phyloP scores from a whole-genome alignment of 208 protist species.

The Spongospora subterranea region DNA sequence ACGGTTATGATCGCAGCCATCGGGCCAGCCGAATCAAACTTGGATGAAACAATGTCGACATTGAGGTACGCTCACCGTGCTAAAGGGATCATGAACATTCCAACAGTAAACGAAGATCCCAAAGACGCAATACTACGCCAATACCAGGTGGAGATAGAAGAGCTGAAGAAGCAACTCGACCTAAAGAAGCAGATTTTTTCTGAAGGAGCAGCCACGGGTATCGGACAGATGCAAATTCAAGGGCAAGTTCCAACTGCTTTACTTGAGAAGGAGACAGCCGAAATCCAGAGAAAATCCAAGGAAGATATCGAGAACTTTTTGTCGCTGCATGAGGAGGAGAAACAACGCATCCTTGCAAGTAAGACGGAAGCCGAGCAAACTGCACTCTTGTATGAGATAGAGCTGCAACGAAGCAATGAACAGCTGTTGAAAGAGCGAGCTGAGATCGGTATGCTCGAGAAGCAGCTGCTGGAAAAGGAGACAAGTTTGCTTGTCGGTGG shows the following conservation, averaged over 20 bases:
- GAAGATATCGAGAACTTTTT: constrained; percentile 58
- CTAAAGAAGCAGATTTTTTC: constrained; percentile 58
- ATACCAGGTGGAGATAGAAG: constrained; percentile 75
- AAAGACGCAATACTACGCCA: constrained; percentile 82
- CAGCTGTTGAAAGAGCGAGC: constrained; percentile 58
- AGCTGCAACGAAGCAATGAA: constrained; percentile 40
- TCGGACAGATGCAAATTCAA: not conserved
- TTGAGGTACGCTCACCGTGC: constrained; percentile 78
- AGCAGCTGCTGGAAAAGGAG: constrained; percentile 68
- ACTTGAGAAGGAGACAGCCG: constrained; percentile 1
- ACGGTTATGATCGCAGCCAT: constrained; percentile 77
- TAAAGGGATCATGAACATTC: constrained; percentile 84
- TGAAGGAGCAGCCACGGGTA: constrained; percentile 48
- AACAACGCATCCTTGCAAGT: not conserved
- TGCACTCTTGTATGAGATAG: constrained; percentile 11
- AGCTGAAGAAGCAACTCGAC: constrained; percentile 69
- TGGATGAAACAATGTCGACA: constrained; percentile 74
- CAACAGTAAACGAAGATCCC: constrained; percentile 82
- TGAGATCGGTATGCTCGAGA: constrained; percentile 39
- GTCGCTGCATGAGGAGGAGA: constrained; percentile 51
- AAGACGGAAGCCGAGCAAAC: constrained; percentile 32
- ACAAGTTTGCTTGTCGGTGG: constrained; percentile 68
- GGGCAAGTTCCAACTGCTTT: not conserved
- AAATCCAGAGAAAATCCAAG: not conserved
- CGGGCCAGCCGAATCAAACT: constrained; percentile 72